These are phyloP conservation scores for Lepraria neglecta DNA, from an alignment of 495 filamentous ascomycete genomes.

Conservation along the genomic window DNA sequence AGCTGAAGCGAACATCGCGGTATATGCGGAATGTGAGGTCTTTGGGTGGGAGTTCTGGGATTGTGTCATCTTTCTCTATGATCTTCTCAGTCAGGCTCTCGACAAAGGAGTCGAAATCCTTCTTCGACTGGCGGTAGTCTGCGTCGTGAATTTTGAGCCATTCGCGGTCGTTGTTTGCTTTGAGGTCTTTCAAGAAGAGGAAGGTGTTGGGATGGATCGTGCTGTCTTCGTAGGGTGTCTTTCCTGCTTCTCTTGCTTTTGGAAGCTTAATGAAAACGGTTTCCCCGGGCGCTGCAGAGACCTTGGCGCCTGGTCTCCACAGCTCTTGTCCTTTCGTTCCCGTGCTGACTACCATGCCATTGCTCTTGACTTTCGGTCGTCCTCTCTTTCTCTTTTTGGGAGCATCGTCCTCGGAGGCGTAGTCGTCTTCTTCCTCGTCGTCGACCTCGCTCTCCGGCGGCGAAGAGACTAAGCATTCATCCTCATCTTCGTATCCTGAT, in stretches of 20 bases:
- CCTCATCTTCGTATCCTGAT: slow-evolving; percentile 37
- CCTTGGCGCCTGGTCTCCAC: slow-evolving; percentile 53
- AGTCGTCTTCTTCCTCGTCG: slow-evolving; percentile 27
- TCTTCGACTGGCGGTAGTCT: slow-evolving; percentile 67
- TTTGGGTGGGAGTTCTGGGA: slow-evolving; percentile 75
- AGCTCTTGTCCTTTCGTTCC: slow-evolving; percentile 44
- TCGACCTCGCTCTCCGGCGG: slow-evolving; percentile 29
- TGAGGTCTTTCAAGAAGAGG: slow-evolving; percentile 68
- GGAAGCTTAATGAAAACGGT: slow-evolving; percentile 64
- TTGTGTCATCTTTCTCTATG: slow-evolving; percentile 61
- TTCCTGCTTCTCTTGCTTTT: slow-evolving; percentile 60
- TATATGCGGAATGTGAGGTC: slow-evolving; percentile 85
- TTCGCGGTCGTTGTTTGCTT: slow-evolving; percentile 67
- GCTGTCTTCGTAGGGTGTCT: slow-evolving; percentile 59
- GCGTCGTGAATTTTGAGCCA: slow-evolving; percentile 82
- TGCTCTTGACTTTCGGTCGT: slow-evolving; percentile 23
- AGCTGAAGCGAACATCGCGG: slow-evolving; percentile 69
- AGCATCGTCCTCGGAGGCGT: slow-evolving; percentile 31
- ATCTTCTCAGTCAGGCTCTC: slow-evolving; percentile 64
- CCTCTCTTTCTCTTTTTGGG: slow-evolving; percentile 24
- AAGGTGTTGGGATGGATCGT: slow-evolving; percentile 76
- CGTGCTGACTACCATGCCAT: slow-evolving; percentile 13
- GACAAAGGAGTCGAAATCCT: slow-evolving; percentile 72
- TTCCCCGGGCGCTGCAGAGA: slow-evolving; percentile 53
- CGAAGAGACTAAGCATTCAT: slow-evolving; percentile 26